Evolutionary conservation across 495 filamentous ascomycete species (phyloP).

Genomic region (Neurospora sp.): DNA sequence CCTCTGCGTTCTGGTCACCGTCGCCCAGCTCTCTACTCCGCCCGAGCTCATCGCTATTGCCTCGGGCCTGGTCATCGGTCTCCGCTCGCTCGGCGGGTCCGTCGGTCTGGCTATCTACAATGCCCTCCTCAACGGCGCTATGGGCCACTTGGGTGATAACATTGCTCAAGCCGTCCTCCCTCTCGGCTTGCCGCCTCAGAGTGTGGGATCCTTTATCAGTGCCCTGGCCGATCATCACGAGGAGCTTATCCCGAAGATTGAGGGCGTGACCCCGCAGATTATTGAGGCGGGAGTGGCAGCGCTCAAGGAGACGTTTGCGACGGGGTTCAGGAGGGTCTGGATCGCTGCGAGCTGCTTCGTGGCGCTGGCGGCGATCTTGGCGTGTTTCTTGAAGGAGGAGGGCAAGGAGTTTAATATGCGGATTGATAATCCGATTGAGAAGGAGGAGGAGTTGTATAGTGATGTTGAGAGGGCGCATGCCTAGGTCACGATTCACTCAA

Average conservation of each 20-base stretch:
- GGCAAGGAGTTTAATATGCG: constrained; percentile 15
- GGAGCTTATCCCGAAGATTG: constrained; percentile 8
- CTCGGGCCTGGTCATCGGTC: constrained; percentile 21
- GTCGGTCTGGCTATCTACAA: constrained; percentile 27
- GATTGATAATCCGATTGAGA: constrained; percentile 15
- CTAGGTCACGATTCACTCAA: neutral
- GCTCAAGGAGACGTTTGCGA: constrained; percentile 13
- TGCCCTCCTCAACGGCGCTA: constrained; percentile 10
- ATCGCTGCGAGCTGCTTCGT: constrained; percentile 17
- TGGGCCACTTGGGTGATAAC: constrained; percentile 13
- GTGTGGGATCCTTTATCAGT: constrained; percentile 10
- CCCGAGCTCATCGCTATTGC: constrained; percentile 23
- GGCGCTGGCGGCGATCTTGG: constrained; percentile 12
- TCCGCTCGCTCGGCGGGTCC: constrained; percentile 22
- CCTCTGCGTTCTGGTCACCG: constrained; percentile 18
- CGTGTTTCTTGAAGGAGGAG: constrained; percentile 8
- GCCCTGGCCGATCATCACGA: constrained; percentile 9
- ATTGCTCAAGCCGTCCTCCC: constrained; percentile 16
- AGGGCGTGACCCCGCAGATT: constrained; percentile 17
- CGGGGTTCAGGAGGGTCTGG: constrained; percentile 20
- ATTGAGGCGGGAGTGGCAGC: constrained; percentile 13
- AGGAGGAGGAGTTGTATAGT: constrained; percentile 13
- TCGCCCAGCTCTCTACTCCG: constrained; percentile 23
- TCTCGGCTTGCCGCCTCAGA: constrained; percentile 10
- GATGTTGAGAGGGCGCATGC: neutral